Evolutionary conservation across 192 early-diverging fungal species (phyloP), one percentile per base, ranked within the genome.

Genomic region (Backusella parvicylindrica): DNA sequence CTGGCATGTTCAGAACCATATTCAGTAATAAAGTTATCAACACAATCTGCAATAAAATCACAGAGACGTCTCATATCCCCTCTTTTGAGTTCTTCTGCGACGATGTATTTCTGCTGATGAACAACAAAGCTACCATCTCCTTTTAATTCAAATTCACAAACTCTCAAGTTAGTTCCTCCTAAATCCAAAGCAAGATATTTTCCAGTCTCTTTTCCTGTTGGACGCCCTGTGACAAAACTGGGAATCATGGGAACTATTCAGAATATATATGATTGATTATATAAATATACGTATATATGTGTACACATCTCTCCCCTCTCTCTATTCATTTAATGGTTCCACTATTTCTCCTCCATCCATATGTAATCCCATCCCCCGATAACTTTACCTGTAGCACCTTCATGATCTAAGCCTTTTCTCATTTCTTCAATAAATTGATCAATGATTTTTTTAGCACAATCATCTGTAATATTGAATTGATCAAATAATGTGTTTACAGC

Each of bases 111-210:
- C 82, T 94, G 88, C 77, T 97, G 95, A 60, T 89, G 87, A 71
- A 95, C 86, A 21, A 84, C 83, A 71, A 90, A 88, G 28, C 86
- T 84, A 68, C 93, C 90, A 23, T 90, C 82, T 47, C 95, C 95
- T 70, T 87, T 86, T 65, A 99, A 88, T 30, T 84, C 86, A 23
- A 98, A 90, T 73, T 91, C 84, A 85, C 95, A 97, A 2, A 98
- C 95, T 30, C 97, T 92, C 79, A 99, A 87, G 82, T 99, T 99
- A 67, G 95, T 95, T 38, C 97, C 96, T 35, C 97, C 97, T 30
- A 99, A 85, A 81, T 99, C 97, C 43, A 99, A 82, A 31, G 97
- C 95, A n/a, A 99, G 89, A 80, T 88, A 95, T 15, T 86, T 88
- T 31, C 97, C 97, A 28, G 78, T 86, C 72, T 99, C 97, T 80